Evolutionary conservation across 2,329 filamentous ascomycete species (phyloP).

Genomic region (Mycosphaerelloides madeirae): DNA sequence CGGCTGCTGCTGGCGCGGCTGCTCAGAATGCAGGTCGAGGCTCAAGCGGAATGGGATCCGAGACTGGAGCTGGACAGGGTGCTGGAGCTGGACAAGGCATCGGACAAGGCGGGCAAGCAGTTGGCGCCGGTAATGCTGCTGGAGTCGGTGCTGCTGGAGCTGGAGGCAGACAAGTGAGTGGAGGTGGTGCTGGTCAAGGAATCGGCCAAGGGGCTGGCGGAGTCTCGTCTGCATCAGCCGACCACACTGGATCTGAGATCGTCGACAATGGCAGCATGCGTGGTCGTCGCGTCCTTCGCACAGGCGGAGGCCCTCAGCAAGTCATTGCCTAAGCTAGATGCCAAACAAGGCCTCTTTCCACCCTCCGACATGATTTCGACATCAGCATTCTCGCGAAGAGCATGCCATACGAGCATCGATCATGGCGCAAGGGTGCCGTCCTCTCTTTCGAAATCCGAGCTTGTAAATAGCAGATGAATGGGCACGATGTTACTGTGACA

Average conservation of each 20-base stretch:
- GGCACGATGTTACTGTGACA: too few relatives aligned
- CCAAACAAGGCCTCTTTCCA: too few relatives aligned
- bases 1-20: neutral
- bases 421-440: too few relatives aligned
- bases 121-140: neutral
- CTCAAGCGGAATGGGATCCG: neutral
- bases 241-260: slow-evolving; percentile 14
- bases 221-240: slow-evolving; percentile 14
- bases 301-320: neutral
- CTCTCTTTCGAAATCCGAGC: too few relatives aligned
- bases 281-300: slow-evolving; percentile 9
- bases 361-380: neutral
- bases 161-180: neutral
- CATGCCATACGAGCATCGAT: too few relatives aligned
- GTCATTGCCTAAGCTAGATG: too few relatives aligned
- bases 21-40: neutral
- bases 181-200: slow-evolving; percentile 12
- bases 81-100: neutral
- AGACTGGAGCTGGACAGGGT: neutral
- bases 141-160: slow-evolving; percentile 1
- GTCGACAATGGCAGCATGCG: slow-evolving; percentile 20
- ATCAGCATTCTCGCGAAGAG: neutral
- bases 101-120: neutral
- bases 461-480: too few relatives aligned
- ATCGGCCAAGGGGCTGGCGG: too few relatives aligned